Evolutionary conservation across 192 early-diverging fungal genomes (phyloP).

Genomic region (Coemansia sp.): DNA sequence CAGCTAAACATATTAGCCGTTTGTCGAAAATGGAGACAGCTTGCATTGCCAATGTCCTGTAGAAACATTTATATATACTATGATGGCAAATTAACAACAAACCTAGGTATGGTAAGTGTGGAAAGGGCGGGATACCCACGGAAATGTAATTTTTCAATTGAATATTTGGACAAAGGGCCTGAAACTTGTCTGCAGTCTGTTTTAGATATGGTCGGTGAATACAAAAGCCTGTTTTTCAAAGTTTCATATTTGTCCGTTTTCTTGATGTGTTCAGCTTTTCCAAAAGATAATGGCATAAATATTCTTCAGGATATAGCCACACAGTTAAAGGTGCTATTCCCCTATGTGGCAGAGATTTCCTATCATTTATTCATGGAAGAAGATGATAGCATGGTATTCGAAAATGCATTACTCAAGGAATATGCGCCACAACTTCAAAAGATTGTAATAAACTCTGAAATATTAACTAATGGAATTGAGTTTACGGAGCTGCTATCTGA

Average conservation of each 20-base stretch:
- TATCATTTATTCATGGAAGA: neutral
- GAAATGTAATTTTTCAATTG: neutral
- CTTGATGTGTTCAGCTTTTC: too few species aligned
- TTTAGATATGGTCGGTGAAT: neutral
- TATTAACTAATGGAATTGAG: neutral
- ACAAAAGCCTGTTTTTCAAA: neutral
- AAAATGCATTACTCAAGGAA: neutral
- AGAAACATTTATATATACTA: neutral
- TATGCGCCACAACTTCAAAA: slow-evolving; percentile 1
- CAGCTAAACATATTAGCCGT: neutral
- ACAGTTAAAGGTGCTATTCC: neutral
- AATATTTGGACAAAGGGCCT: neutral
- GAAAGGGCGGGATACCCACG: neutral
- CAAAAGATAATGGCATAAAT: too few species aligned
- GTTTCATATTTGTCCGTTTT: neutral
- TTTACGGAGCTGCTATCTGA: neutral
- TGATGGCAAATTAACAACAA: neutral
- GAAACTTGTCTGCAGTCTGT: neutral
- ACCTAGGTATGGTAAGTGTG: neutral
- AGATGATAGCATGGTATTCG: neutral
- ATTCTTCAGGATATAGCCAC: neutral
- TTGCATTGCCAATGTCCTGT: neutral
- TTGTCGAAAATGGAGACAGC: neutral
- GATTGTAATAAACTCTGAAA: neutral
- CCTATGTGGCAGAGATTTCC: neutral